Conservation (phyloP, 129 eudicot genomes). For the Flaveria brownii region DNA sequence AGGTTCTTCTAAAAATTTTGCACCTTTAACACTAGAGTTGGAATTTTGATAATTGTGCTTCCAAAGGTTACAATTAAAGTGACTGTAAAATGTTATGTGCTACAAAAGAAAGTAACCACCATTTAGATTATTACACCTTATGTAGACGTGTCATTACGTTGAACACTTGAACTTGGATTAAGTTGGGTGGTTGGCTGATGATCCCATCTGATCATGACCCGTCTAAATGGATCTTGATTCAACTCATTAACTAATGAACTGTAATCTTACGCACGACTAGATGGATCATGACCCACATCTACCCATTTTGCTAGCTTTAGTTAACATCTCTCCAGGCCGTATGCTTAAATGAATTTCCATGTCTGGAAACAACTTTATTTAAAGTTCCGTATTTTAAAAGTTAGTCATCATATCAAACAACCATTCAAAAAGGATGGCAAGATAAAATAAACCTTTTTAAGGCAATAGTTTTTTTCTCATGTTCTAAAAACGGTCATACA, state of each 20-base stretch:
- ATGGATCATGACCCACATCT: neutral
- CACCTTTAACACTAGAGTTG: neutral
- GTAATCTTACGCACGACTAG: neutral
- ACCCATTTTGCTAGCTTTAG: neutral
- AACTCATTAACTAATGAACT: neutral
- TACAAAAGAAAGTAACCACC: neutral
- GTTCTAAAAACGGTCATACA: too few species aligned
- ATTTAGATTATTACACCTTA: neutral
- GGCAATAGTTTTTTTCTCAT: too few species aligned
- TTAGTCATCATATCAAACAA: neutral
- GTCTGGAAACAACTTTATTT: too few species aligned
- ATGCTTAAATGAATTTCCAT: too few species aligned
- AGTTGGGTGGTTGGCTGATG: neutral
- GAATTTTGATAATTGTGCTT: neutral
- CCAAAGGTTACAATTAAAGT: conserved; percentile 2
- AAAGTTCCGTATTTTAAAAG: neutral
- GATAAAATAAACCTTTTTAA: neutral
- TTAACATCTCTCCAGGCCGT: neutral
- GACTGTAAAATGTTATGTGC: neutral
- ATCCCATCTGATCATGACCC: neutral
- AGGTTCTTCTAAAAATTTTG: conserved; percentile 5
- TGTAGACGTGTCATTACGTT: neutral
- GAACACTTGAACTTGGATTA: neutral
- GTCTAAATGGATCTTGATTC: neutral
- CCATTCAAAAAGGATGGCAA: neutral